A percentile compares a stretch with the other conserved stretches of the same genome.
These are phyloP conservation scores for Karstenula rhodostoma DNA, from an alignment of 2,329 filamentous ascomycete species.

Conservation along the genomic window DNA sequence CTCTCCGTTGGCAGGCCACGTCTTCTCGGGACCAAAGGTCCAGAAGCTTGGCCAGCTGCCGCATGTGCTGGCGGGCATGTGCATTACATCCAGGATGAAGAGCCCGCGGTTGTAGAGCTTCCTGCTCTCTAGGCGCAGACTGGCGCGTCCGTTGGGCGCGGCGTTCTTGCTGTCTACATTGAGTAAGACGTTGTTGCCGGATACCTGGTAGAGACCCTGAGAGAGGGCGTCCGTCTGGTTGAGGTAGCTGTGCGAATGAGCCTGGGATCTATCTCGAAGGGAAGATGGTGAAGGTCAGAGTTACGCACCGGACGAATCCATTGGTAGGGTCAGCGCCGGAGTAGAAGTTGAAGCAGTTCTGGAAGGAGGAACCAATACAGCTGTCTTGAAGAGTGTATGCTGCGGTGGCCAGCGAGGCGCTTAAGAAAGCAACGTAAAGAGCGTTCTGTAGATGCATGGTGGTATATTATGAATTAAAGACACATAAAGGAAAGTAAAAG, in stretches of 20 bases:
- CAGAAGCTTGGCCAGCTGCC: conserved; percentile 55
- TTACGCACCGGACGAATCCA: conserved; percentile 33
- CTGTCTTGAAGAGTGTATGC: conserved; percentile 23
- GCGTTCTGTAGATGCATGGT: conserved; percentile 5
- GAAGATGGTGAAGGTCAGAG: background rate
- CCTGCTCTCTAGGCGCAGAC: conserved; percentile 55
- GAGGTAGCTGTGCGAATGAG: conserved; percentile 46
- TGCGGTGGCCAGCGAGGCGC: background rate
- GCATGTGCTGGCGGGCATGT: conserved; percentile 55
- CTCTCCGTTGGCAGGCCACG: conserved; percentile 37
- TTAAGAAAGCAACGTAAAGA: background rate
- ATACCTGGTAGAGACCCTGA: conserved; percentile 39
- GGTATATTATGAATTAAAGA: conserved; percentile 1
- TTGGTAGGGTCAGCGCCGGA: conserved; percentile 50
- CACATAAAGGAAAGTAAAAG: background rate
- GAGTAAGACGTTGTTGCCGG: conserved; percentile 43
- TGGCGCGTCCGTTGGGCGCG: conserved; percentile 46
- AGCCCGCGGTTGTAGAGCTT: conserved; percentile 54
- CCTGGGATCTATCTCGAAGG: background rate
- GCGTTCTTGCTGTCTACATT: conserved; percentile 53
- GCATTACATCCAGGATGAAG: conserved; percentile 55
- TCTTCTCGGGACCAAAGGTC: conserved; percentile 39
- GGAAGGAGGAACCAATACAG: conserved; percentile 23
- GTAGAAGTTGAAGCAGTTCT: conserved; percentile 38
- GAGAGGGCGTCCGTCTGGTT: conserved; percentile 45